Evolutionary conservation across 495 filamentous ascomycete species (phyloP).

Genomic region (Penicillium canariense): DNA sequence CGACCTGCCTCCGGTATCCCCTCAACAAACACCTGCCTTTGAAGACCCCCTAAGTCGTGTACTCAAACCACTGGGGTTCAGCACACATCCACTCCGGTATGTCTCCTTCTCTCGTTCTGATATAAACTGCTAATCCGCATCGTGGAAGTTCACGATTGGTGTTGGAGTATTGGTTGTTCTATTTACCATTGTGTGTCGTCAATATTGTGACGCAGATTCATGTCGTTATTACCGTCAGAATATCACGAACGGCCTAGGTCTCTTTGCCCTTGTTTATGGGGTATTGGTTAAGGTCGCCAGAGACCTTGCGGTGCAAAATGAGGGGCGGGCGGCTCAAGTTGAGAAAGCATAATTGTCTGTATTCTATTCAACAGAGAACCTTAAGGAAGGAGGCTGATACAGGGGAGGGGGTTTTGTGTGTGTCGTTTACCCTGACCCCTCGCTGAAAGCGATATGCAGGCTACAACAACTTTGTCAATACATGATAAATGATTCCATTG

Average conservation of each 20-base stretch:
- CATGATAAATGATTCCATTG: too few species aligned
- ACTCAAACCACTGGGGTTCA: background rate
- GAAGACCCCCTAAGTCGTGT: background rate
- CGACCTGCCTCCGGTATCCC: background rate
- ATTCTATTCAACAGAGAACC: background rate
- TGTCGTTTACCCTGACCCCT: too few species aligned
- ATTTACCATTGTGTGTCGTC: constrained; percentile 6
- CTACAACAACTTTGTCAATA: constrained; percentile 3
- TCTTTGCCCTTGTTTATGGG: constrained; percentile 5
- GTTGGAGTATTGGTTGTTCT: constrained; percentile 1
- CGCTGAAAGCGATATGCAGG: too few species aligned
- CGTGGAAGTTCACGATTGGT: constrained; percentile 3
- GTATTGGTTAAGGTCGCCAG: background rate
- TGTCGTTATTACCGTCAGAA: constrained; percentile 9
- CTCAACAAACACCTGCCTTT: background rate
- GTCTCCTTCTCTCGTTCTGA: background rate
- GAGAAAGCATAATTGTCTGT: background rate
- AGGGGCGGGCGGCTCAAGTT: background rate
- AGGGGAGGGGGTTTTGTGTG: too few species aligned
- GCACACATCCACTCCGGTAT: background rate
- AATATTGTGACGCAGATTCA: constrained; percentile 6
- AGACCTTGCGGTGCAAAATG: constrained; percentile 1
- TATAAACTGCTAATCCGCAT: constrained; percentile 5
- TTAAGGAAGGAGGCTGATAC: background rate
- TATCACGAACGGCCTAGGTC: background rate